Evolutionary conservation across 1,139 yeast species (phyloP).

Genomic region (Suhomyces coccinellae): DNA sequence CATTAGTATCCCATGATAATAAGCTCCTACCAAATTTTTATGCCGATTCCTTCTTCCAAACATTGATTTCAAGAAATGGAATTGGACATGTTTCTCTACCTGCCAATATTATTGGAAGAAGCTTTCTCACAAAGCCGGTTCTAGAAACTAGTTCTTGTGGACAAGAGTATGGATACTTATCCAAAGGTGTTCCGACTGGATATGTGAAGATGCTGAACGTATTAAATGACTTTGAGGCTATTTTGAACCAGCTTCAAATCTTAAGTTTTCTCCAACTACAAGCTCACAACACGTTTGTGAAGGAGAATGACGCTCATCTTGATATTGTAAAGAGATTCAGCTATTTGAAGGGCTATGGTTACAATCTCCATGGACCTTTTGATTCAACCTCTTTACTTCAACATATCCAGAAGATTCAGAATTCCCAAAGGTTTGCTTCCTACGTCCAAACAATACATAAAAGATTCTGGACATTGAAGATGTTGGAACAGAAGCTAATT

Average conservation of each 20-base stretch:
- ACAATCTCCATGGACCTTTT: conserved; percentile 37
- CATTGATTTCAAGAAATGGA: conserved; percentile 37
- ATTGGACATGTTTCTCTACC: conserved; percentile 36
- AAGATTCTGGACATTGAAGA: conserved; percentile 27
- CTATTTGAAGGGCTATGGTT: conserved; percentile 36
- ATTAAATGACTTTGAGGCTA: conserved; percentile 24
- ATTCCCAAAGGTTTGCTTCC: conserved; percentile 17
- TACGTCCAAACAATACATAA: conserved; percentile 20
- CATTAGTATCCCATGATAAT: conserved; percentile 39
- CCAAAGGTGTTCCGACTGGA: conserved; percentile 34
- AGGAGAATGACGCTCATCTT: conserved; percentile 10
- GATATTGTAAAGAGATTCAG: conserved; percentile 20
- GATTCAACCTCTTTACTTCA: conserved; percentile 18
- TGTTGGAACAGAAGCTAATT: conserved; percentile 24
- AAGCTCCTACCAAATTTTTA: conserved; percentile 36
- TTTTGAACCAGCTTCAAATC: conserved; percentile 44
- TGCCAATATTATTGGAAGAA: conserved; percentile 36
- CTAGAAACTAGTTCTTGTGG: conserved; percentile 13
- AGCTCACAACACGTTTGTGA: conserved; percentile 12
- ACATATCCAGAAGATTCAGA: conserved; percentile 20
- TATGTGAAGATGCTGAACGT: conserved; percentile 27
- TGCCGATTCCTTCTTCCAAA: conserved; percentile 36
- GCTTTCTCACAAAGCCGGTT: conserved; percentile 25
- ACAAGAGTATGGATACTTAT: conserved; percentile 16
- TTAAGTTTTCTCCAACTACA: conserved; percentile 26